Percentiles rank a stretch among this genome's conserved stretches.
Evolutionary conservation across 129 eudicot genomes (phyloP).

Genomic region (Escallonia rubra): DNA sequence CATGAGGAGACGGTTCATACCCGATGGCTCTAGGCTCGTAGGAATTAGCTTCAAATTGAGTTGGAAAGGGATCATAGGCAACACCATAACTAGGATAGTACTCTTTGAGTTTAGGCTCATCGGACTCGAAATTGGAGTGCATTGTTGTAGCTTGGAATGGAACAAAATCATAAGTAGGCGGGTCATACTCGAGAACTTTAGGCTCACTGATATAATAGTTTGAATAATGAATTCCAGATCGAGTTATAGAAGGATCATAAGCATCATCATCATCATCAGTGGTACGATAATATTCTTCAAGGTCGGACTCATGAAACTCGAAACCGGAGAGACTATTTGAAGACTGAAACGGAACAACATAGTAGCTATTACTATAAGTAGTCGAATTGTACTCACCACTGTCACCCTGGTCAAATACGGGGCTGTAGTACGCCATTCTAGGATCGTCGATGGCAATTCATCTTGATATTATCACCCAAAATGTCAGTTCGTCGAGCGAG

Average conservation of each 20-base stretch:
- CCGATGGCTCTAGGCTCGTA: no score
- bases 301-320: no score
- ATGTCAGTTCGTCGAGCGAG: no score
- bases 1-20: slow-evolving; percentile 30
- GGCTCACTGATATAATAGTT: slow-evolving; percentile 24
- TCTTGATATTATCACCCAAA: background rate
- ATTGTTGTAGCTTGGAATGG: slow-evolving; percentile 9
- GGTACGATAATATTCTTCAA: no score
- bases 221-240: background rate
- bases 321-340: background rate
- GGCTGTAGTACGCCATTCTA: slow-evolving; percentile 44
- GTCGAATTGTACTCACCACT: slow-evolving; percentile 29
- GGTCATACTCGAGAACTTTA: slow-evolving; percentile 6
- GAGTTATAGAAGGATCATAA: no score
- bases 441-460: background rate
- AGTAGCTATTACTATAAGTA: slow-evolving; percentile 17
- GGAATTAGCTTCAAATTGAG: no score
- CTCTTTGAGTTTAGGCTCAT: no score
- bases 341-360: slow-evolving; percentile 16
- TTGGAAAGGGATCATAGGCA: no score
- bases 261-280: no score
- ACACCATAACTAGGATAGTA: no score
- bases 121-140: background rate
- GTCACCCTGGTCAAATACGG: slow-evolving; percentile 8
- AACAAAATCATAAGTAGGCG: slow-evolving; percentile 30